Conservation (phyloP, 2,329 filamentous ascomycete species). For the Arthroderma sp. region DNA sequence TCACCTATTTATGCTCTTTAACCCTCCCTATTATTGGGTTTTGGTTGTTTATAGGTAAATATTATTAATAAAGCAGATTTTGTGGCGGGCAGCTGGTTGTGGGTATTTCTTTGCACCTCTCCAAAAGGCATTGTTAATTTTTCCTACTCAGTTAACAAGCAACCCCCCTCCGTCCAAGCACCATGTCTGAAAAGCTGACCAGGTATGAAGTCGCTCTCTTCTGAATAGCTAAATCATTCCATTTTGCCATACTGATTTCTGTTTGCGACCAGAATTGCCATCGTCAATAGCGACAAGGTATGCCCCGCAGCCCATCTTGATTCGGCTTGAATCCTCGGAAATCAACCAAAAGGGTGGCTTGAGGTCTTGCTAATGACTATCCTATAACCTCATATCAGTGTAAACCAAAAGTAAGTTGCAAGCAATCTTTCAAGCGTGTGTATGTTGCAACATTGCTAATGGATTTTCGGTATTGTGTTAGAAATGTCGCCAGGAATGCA, state of each 20-base stretch:
- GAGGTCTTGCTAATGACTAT: neutral
- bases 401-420: constrained; percentile 61
- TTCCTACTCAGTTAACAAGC: too few relatives aligned
- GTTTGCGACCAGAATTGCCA: constrained; percentile 63
- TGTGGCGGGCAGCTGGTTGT: too few relatives aligned
- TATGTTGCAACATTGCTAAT: neutral
- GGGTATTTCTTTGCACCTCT: too few relatives aligned
- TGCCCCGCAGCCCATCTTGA: constrained; percentile 16
- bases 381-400: constrained; percentile 42
- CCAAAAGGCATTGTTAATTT: too few relatives aligned
- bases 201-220: constrained; percentile 48
- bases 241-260: constrained; percentile 9
- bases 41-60: too few relatives aligned
- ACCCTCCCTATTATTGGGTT: too few relatives aligned
- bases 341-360: too few relatives aligned
- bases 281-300: constrained; percentile 97
- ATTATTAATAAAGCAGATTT: too few relatives aligned
- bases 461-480: constrained; percentile 21
- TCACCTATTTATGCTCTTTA: too few relatives aligned
- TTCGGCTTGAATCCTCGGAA: too few relatives aligned
- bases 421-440: neutral
- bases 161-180: constrained; percentile 16
- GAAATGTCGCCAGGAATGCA: constrained; percentile 99
- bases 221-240: neutral
- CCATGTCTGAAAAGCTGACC: constrained; percentile 87